Evolutionary conservation across 2,329 filamentous ascomycete species (phyloP), one percentile per base, ranked within the genome.

Genomic region (Berkeleyomyces basicola): DNA sequence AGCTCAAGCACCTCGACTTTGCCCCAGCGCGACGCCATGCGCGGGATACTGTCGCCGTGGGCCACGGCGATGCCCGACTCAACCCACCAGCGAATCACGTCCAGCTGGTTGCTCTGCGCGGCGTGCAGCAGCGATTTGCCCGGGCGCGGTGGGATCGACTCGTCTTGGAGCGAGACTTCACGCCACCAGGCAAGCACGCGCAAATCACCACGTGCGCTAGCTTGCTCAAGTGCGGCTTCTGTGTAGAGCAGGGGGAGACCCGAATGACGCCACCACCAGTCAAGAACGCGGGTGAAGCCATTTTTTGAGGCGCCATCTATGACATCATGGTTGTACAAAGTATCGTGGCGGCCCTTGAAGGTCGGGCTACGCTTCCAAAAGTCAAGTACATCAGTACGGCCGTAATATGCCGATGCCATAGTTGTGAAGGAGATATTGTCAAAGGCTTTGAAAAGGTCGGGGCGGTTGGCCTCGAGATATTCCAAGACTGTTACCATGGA

Each of bases 151-250:
- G 79, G 75, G 59, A 83, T 75, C 1, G 74, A 73, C 51, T 85
- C 79, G 68, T 85, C 79, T 61, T 81, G 79, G 11, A 77, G 74
- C 10, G 81, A 82, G 0, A 85, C 84, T 65, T 86, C 81, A 68
- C 88, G 88, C 92, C 92, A 97, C 92, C 92, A 97, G 68, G 95
- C 86, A 1, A 97, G 79, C 0, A 96, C 90, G 5, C 83, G 76
- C n/a, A 96, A 78, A 67, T 93, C 87, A 6, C 91, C 90, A 69
- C 89, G 86, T 3, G 85, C 85, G 64, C 87, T 92, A 39, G 92
- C 91, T 69, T 91, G 87, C 72, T 96, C 92, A 16, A 97, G 80
- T 0, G 92, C 89, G 4, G 84, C 80, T 71, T 96, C 90, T 9
- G 88, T 95, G 72, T 93, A 96, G 67, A 88, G 86, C 23, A 96